Evolutionary conservation across 2,329 filamentous ascomycete species (phyloP), one percentile per base, ranked within the genome.

Genomic region (Rutstroemia sp.): DNA sequence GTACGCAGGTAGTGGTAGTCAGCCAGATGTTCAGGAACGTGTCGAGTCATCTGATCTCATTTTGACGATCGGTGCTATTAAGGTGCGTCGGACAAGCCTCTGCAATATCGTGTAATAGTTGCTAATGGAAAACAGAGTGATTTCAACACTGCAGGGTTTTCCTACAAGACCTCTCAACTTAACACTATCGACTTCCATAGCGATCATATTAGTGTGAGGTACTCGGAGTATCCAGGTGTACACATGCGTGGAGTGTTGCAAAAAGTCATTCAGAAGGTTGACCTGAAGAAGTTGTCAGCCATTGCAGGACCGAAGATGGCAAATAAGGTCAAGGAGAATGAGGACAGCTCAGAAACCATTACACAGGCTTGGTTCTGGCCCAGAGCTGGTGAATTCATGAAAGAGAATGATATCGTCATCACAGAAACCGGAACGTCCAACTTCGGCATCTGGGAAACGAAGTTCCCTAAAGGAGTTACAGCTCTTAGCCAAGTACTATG

Each of bases 381-480:
- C 0, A 81, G 80, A 41, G 75, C 94, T 16, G 85, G 87, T 39
- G 77, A 85, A 60, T 95, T 87, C 77, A 74, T 95, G 9, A 77
- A 79, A 54, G 76, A 84, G 54, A 78, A 84, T 47, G 91, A 96
- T 38, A 52, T 56, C 42, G 45, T 56, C 54, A 80, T 95, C 51
- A 92, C 90, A 0, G 91, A 95, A 71, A 95, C 90, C 2, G 91
- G 90, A 41, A 96, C 91, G 0, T 78, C 90, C 57, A 92, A 91
- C 73, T 92, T 95, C 70, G 91, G 91, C 56, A 88, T 94, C 65
- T 90, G 88, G 82, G 88, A 92, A 57, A 92, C 90, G 4, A 81
- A 81, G 44, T 94, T 95, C 74, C 90, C 90, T 0, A 70, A 76
- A 2, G 79, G 80, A n/a, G 87, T 92, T n/a, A 89, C 81, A 7